A percentile compares a stretch with the other conserved stretches of the same genome.
phyloP scores from a whole-genome alignment of 108 stramenopile genomes.

The Cyclotella sp. region DNA sequence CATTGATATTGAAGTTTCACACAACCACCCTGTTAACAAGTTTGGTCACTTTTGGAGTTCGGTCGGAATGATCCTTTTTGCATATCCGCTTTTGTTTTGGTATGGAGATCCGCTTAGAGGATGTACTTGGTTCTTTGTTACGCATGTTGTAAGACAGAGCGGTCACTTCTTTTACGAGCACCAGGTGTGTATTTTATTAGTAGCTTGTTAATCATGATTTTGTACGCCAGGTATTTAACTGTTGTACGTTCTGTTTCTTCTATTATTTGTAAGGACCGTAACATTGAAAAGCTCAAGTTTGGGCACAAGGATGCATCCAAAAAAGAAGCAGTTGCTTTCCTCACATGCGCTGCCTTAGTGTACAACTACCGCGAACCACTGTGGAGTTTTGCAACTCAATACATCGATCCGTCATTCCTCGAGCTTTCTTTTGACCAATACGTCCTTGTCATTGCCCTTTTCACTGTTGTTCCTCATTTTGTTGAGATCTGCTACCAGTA shows the following conservation, averaged over 20 bases:
- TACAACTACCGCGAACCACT: constrained; percentile 43
- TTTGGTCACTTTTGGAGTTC: constrained; percentile 63
- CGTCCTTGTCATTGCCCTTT: constrained; percentile 46
- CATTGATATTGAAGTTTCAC: constrained; percentile 63
- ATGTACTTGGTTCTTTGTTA: constrained; percentile 56
- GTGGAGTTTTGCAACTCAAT: constrained; percentile 29
- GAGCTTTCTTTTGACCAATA: constrained; percentile 58
- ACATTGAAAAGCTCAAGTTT: constrained; percentile 68
- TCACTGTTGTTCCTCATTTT: constrained; percentile 61
- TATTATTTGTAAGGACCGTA: constrained; percentile 34
- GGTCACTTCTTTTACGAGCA: constrained; percentile 69
- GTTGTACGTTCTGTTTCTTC: not conserved
- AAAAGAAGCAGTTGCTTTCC: constrained; percentile 56
- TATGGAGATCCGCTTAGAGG: constrained; percentile 51
- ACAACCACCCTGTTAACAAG: constrained; percentile 66
- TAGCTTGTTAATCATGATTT: too few species aligned
- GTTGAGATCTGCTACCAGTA: constrained; percentile 60
- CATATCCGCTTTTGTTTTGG: constrained; percentile 58
- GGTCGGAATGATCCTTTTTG: constrained; percentile 59
- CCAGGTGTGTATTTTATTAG: constrained; percentile 26
- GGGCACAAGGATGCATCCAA: constrained; percentile 64
- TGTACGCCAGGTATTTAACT: too few species aligned
- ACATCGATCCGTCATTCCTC: constrained; percentile 44
- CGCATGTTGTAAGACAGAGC: constrained; percentile 55
- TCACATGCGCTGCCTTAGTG: constrained; percentile 41